phyloP scores from a whole-genome alignment of 495 filamentous ascomycete species.

The Penicilliopsis zonata region DNA sequence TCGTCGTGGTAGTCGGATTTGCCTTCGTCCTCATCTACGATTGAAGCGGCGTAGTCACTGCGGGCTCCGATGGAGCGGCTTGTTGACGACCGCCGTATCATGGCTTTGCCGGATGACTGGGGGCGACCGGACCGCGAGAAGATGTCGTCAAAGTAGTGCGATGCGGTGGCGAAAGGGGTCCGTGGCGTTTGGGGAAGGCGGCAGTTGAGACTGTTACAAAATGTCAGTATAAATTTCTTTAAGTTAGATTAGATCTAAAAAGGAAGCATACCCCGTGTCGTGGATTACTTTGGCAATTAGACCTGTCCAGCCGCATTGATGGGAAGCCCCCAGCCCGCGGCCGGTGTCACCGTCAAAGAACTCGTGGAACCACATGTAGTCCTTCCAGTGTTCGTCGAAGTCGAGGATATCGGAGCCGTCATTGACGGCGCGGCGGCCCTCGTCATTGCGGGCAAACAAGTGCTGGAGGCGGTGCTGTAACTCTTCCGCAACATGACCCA shows the following conservation, averaged over 20 bases:
- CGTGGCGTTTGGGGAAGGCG: conserved; percentile 88
- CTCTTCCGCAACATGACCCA: conserved; percentile 93
- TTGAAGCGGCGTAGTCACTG: conserved; percentile 52
- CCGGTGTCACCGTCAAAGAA: conserved; percentile 93
- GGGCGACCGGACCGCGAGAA: conserved; percentile 43
- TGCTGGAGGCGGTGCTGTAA: conserved; percentile 92
- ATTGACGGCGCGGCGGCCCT: conserved; percentile 80
- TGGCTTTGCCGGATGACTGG: conserved; percentile 23
- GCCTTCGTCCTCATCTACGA: conserved; percentile 19
- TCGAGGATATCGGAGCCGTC: conserved; percentile 71
- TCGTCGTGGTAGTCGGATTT: conserved; percentile 16
- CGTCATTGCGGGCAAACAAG: conserved; percentile 69
- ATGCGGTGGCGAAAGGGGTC: conserved; percentile 67
- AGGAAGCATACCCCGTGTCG: conserved; percentile 65
- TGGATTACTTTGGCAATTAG: conserved; percentile 94
- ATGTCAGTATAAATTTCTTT: conserved; percentile 1
- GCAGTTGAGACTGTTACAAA: conserved; percentile 57
- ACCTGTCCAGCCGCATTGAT: conserved; percentile 97
- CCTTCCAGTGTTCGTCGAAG: conserved; percentile 84
- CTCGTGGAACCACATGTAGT: conserved; percentile 91
- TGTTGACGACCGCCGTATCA: conserved; percentile 70
- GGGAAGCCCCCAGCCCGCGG: conserved; percentile 79
- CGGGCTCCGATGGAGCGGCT: conserved; percentile 73
- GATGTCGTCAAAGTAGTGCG: conserved; percentile 92
- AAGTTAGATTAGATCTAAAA: not conserved